phyloP scores from a whole-genome alignment of 768 basidiomycete genomes.

The Collybia nuda region DNA sequence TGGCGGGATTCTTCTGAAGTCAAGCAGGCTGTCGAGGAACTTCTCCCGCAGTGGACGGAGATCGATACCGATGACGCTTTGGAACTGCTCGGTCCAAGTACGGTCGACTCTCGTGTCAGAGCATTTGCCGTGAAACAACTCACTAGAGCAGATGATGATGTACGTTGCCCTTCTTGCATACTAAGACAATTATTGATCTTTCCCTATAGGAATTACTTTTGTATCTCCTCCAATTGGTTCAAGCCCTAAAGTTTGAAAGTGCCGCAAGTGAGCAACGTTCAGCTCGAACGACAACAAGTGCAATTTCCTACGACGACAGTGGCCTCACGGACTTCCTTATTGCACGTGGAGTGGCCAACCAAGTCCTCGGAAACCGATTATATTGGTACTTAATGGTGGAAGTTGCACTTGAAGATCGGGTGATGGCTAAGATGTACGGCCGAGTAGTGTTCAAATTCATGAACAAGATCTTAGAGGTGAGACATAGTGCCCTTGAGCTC shows the following conservation, averaged over 20 bases:
- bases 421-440: slow-evolving; percentile 91
- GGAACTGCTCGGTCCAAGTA: slow-evolving; percentile 88
- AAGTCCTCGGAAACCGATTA: slow-evolving; percentile 84
- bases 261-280: slow-evolving; percentile 74
- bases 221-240: slow-evolving; percentile 94
- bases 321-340: slow-evolving; percentile 94
- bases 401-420: slow-evolving; percentile 81
- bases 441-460: slow-evolving; percentile 89
- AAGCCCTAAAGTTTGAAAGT: slow-evolving; percentile 96
- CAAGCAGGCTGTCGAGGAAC: slow-evolving; percentile 95
- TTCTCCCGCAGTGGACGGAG: slow-evolving; percentile 95
- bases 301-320: slow-evolving; percentile 86
- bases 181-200: slow-evolving; percentile 1
- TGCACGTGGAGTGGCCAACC: slow-evolving; percentile 77
- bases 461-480: slow-evolving; percentile 84
- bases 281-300: slow-evolving; percentile 68
- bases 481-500: background rate
- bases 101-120: slow-evolving; percentile 87
- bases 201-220: slow-evolving; percentile 76
- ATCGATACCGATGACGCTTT: slow-evolving; percentile 96
- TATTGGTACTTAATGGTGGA: slow-evolving; percentile 99
- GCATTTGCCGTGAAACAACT: slow-evolving; percentile 94
- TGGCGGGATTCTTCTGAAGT: slow-evolving; percentile 97
- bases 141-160: slow-evolving; percentile 91
- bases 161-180: slow-evolving; percentile 30